These are phyloP conservation scores for Litchi chinensis DNA, from an alignment of 345 rosid species.

Conservation along the genomic window DNA sequence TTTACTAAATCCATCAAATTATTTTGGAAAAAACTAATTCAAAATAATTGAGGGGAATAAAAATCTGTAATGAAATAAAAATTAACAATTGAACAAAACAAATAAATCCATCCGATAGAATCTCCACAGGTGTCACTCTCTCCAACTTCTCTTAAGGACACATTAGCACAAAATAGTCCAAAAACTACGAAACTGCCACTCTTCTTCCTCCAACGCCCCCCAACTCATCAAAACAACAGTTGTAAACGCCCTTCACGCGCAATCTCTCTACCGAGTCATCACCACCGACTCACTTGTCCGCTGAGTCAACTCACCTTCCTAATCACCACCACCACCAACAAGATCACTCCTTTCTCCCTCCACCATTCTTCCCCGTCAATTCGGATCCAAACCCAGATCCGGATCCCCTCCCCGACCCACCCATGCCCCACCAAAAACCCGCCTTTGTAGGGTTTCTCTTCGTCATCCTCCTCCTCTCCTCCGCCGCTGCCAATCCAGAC, in stretches of 20 bases:
- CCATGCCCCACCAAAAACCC: constrained; percentile 46
- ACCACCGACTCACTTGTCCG: neutral
- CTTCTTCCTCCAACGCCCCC: neutral
- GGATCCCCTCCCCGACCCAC: constrained; percentile 14
- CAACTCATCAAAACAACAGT: neutral
- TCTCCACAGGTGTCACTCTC: neutral
- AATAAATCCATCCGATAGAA: too few relatives aligned
- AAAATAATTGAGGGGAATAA: too few relatives aligned
- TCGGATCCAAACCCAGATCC: constrained; percentile 38
- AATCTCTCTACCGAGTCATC: neutral
- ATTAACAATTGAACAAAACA: too few relatives aligned
- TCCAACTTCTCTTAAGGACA: neutral
- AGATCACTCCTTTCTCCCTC: neutral
- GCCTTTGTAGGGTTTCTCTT: constrained; percentile 37
- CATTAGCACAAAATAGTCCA: neutral
- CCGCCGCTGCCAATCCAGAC: constrained; percentile 27
- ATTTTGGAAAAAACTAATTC: too few relatives aligned
- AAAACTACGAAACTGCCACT: constrained; percentile 17
- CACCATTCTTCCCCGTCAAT: neutral
- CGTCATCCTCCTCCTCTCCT: constrained; percentile 32
- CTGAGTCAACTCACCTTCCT: neutral
- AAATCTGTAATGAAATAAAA: too few relatives aligned
- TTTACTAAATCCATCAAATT: too few relatives aligned
- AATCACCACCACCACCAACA: neutral
- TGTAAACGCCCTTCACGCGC: neutral